These are phyloP conservation scores for Curvularia spicifera DNA, from an alignment of 2,329 filamentous ascomycete species.

Conservation along the genomic window DNA sequence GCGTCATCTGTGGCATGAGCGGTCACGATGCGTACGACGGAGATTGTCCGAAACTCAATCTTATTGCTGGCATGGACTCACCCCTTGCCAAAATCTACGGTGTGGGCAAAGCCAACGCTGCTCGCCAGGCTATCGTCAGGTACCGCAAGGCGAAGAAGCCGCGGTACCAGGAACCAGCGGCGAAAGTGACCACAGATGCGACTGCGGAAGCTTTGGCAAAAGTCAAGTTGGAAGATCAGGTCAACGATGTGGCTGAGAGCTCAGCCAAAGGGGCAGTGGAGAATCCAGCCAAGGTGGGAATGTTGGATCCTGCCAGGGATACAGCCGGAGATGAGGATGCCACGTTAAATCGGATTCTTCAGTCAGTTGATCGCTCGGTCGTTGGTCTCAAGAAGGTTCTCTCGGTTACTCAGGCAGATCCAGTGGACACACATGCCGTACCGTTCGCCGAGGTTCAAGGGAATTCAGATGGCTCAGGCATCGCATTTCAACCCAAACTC, in stretches of 20 bases:
- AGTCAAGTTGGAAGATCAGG: background rate
- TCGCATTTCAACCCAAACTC: background rate
- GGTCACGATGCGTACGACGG: background rate
- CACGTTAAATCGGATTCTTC: background rate
- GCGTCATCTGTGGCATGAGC: background rate
- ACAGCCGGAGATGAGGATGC: background rate
- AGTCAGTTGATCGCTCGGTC: background rate
- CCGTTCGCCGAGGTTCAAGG: background rate
- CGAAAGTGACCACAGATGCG: background rate
- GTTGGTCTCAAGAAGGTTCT: background rate
- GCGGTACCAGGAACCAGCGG: background rate
- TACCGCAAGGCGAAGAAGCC: constrained; percentile 2
- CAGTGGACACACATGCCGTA: background rate
- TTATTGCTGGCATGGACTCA: background rate
- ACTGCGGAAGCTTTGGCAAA: background rate
- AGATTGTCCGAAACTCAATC: background rate
- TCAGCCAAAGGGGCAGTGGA: background rate
- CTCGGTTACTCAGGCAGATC: background rate
- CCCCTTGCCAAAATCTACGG: constrained; percentile 1
- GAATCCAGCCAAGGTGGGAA: background rate
- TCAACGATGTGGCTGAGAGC: background rate
- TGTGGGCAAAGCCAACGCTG: background rate
- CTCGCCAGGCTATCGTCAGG: background rate
- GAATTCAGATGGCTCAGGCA: background rate
- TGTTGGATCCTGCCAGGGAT: background rate